Evolutionary conservation across 768 basidiomycete species (phyloP), one percentile per base, ranked within the genome.

Genomic region (Cystobasidium tubakii): DNA sequence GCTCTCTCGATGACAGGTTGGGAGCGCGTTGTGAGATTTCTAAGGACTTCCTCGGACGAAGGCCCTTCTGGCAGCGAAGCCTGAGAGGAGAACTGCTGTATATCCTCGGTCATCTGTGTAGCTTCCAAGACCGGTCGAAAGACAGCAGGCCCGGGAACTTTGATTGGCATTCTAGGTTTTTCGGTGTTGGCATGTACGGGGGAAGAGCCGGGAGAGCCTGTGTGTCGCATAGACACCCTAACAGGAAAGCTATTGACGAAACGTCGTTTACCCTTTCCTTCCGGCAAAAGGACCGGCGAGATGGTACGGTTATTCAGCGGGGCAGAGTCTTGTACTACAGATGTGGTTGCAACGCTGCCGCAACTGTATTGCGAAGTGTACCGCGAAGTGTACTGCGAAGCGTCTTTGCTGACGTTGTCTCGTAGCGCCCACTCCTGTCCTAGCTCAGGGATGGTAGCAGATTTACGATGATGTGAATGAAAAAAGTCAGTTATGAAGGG

Each of bases 41-140:
- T 9, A 9, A 60, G 13, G 13, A 29, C 29, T 60, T 60, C 57
- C 29, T 60, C 57, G 12, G 27, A 60, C 12, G 57, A 29, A 2
- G 25, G 13, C 2, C 7, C 25, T 27, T 60, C 57, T 6, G 57
- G 33, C 23, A 12, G 57, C 6, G 25, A 34, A 15, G 27, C 57
- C 29, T 60, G 57, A 29, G 57, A 60, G 21, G 57, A 60, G 57
- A 60, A 60, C 57, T 60, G 57, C 23, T 60, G 57, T 60, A 60
- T 60, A 60, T 60, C 57, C 27, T 60, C 57, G 9, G 57, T 60
- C 57, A 60, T 29, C 33, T 60, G 57, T 4, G 57, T 60, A 3
- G 25, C 10, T 15, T 27, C 25, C 33, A 60, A 23, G 17, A 29
- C 4, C 7, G 57, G 57, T 60, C 29, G 10, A 25, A 60, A 60